Evolutionary conservation across 495 filamentous ascomycete genomes (phyloP).

Genomic region (Trichoderma orchidacearum): DNA sequence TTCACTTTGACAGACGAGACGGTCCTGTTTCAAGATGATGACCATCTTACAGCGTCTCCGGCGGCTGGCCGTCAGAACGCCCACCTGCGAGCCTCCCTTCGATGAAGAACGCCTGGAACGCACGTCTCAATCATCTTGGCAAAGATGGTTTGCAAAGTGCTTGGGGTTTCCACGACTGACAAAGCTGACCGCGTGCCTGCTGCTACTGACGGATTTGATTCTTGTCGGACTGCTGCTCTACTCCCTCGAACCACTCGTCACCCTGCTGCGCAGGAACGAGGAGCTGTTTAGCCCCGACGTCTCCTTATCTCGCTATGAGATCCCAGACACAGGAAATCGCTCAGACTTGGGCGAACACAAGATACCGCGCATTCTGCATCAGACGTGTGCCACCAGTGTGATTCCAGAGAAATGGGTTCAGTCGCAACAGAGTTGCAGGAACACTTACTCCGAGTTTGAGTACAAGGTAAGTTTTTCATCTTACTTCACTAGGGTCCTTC

Average conservation of each 20-base stretch:
- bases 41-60: neutral
- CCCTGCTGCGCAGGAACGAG: neutral
- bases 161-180: neutral
- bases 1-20: no score
- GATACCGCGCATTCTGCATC: conserved; percentile 84
- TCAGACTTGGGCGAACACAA: neutral
- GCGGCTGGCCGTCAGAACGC: neutral
- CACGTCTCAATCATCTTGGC: neutral
- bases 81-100: neutral
- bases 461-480: conserved; percentile 47
- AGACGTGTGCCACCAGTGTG: conserved; percentile 43
- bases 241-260: neutral
- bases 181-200: neutral
- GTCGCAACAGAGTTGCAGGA: conserved; percentile 61
- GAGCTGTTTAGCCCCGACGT: neutral
- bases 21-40: no score
- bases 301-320: neutral
- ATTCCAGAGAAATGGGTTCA: conserved; percentile 62
- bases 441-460: conserved; percentile 65
- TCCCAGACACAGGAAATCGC: neutral
- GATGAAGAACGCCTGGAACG: neutral
- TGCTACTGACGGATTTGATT: neutral
- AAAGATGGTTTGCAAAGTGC: neutral
- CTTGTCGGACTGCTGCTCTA: neutral
- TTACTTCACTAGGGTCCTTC: no score